Evolutionary conservation across 306 rosid species (phyloP).

Genomic region (Morella rubra): DNA sequence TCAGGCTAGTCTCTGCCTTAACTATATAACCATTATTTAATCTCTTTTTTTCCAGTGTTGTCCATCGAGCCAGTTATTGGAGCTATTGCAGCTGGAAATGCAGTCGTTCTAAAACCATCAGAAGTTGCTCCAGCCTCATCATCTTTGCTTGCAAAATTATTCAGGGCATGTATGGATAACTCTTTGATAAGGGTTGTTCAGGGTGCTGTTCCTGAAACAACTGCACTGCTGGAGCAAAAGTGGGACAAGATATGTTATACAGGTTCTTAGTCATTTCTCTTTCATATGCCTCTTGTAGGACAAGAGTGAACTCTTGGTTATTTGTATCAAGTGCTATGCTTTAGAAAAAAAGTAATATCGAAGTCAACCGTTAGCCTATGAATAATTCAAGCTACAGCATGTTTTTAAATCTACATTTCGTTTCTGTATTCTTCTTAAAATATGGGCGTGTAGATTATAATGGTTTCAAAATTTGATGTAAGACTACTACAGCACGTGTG

Average conservation of each 20-base stretch:
- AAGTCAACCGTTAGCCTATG: too few species aligned
- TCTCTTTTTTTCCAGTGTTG: conserved; percentile 51
- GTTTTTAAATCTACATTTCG: too few species aligned
- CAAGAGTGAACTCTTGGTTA: conserved; percentile 18
- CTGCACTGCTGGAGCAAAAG: conserved; percentile 85
- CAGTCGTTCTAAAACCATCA: conserved; percentile 95
- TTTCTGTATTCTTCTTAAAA: too few species aligned
- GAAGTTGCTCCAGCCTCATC: conserved; percentile 90
- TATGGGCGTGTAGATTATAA: too few species aligned
- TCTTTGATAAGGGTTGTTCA: conserved; percentile 77
- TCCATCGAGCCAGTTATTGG: conserved; percentile 95
- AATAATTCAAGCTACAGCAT: too few species aligned
- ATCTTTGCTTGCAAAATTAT: conserved; percentile 69
- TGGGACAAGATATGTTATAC: conserved; percentile 99
- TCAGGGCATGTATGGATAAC: conserved; percentile 71
- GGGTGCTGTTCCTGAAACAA: conserved; percentile 82
- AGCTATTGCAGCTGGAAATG: conserved; percentile 96
- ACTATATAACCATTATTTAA: conserved; percentile 6
- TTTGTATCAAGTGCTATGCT: conserved; percentile 11
- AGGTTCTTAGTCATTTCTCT: conserved; percentile 48
- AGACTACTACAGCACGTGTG: background rate
- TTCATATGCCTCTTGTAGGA: conserved; percentile 17
- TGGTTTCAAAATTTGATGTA: too few species aligned
- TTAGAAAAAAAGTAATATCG: background rate
- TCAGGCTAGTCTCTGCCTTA: conserved; percentile 10